Conservation (phyloP, 192 early-diverging fungal species). For the Oehlia diaphana region DNA sequence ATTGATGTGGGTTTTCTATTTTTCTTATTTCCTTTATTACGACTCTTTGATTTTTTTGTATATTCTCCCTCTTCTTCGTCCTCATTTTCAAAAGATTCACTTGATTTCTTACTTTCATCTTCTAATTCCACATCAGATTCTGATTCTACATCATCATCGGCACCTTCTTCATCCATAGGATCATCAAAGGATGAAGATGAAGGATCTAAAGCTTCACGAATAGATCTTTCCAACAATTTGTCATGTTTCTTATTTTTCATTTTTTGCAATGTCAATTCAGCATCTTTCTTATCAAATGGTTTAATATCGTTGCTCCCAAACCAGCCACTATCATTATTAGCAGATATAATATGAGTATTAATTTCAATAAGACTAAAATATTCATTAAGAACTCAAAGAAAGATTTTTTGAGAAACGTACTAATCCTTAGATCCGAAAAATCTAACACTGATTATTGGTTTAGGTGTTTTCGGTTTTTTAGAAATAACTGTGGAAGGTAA, state of each 20-base stretch:
- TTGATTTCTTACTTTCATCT: constrained; percentile 11
- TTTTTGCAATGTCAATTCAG: constrained; percentile 18
- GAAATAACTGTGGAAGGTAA: constrained; percentile 39
- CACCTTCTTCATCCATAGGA: constrained; percentile 6
- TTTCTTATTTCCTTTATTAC: background rate
- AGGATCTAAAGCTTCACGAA: constrained; percentile 24
- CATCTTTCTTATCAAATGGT: constrained; percentile 32
- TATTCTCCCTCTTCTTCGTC: background rate
- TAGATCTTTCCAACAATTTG: constrained; percentile 20
- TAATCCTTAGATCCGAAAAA: constrained; percentile 50
- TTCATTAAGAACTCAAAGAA: background rate
- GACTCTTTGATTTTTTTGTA: constrained; percentile 13
- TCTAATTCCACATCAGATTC: constrained; percentile 10
- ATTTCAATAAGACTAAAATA: background rate
- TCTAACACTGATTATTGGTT: constrained; percentile 40
- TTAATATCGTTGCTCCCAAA: constrained; percentile 38
- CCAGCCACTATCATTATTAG: constrained; percentile 39
- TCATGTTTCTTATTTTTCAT: constrained; percentile 19
- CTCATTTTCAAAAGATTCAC: constrained; percentile 13
- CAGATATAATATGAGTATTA: background rate
- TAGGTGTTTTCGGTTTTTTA: constrained; percentile 42
- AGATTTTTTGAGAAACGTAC: constrained; percentile 35
- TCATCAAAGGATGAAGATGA: constrained; percentile 19
- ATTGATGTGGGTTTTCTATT: background rate
- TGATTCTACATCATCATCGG: background rate